Evolutionary conservation across 306 rosid species (phyloP).

Genomic region (Bauhinia variegata): DNA sequence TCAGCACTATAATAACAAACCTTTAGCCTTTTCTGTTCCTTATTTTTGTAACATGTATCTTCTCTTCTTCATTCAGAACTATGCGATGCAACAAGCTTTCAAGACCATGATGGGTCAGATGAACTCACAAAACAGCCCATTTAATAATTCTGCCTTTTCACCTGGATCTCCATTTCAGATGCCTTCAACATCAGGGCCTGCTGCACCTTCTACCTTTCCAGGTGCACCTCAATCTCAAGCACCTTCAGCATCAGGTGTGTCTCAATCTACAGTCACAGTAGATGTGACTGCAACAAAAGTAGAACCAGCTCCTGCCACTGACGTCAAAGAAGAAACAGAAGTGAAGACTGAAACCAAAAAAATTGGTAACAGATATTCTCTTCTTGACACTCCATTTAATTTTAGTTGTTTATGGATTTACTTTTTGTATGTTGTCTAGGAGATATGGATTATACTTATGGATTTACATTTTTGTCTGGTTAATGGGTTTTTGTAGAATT

Average conservation of each 20-base stretch:
- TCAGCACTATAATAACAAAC: conserved; percentile 22
- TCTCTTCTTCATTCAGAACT: conserved; percentile 60
- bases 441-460: conserved; percentile 12
- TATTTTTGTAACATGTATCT: conserved; percentile 19
- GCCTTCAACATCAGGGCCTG: conserved; percentile 57
- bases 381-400: conserved; percentile 17
- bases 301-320: conserved; percentile 53
- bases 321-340: conserved; percentile 51
- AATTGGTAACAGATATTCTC: conserved; percentile 59
- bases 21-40: conserved; percentile 19
- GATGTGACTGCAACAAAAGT: conserved; percentile 72
- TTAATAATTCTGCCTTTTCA: conserved; percentile 60
- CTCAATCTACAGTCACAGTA: conserved; percentile 67
- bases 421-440: too few species aligned
- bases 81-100: conserved; percentile 99
- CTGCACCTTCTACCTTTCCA: conserved; percentile 40
- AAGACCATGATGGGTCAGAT: conserved; percentile 92
- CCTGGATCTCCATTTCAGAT: conserved; percentile 81
- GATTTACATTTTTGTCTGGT: background rate
- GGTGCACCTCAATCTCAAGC: conserved; percentile 41
- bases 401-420: conserved; percentile 12
- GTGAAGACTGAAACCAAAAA: conserved; percentile 53
- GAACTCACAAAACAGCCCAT: conserved; percentile 72
- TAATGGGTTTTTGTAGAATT: background rate
- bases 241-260: conserved; percentile 40